Conservation (phyloP, 192 early-diverging fungal genomes). For the Rhizophagus sp. region DNA sequence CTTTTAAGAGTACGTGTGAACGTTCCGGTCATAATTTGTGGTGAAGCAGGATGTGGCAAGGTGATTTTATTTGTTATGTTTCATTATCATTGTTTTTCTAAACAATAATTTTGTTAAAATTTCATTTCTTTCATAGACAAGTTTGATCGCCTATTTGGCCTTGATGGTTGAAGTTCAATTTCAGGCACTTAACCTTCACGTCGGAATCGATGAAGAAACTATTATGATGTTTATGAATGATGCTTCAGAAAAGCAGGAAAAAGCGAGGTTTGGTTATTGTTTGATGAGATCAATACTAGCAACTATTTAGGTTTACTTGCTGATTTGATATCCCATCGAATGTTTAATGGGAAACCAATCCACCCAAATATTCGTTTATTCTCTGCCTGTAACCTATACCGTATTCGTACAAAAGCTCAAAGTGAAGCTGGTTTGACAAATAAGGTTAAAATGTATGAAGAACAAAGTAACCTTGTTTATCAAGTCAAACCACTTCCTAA, state of each 20-base stretch:
- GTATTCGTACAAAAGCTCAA: neutral
- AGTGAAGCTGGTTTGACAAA: neutral
- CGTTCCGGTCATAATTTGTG: neutral
- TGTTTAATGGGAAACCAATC: neutral
- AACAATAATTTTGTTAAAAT: neutral
- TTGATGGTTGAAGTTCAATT: neutral
- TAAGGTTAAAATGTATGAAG: neutral
- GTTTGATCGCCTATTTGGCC: neutral
- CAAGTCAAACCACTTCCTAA: constrained; percentile 1
- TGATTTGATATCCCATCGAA: neutral
- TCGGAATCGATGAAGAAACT: neutral
- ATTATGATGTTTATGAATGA: neutral
- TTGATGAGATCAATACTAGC: neutral
- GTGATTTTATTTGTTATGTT: neutral
- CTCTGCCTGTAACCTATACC: neutral
- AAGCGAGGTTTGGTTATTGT: neutral
- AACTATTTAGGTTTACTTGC: neutral
- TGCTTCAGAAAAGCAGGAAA: neutral
- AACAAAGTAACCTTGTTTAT: neutral
- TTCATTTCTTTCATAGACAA: neutral
- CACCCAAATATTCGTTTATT: neutral
- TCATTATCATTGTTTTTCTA: too few relatives aligned
- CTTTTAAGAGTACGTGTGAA: neutral
- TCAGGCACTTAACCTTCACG: neutral
- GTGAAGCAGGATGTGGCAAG: neutral